A percentile compares a stretch with the other conserved stretches of the same genome.
Evolutionary conservation across 805 yeast genomes (phyloP).

Genomic region (Pichia cephalocereana): DNA sequence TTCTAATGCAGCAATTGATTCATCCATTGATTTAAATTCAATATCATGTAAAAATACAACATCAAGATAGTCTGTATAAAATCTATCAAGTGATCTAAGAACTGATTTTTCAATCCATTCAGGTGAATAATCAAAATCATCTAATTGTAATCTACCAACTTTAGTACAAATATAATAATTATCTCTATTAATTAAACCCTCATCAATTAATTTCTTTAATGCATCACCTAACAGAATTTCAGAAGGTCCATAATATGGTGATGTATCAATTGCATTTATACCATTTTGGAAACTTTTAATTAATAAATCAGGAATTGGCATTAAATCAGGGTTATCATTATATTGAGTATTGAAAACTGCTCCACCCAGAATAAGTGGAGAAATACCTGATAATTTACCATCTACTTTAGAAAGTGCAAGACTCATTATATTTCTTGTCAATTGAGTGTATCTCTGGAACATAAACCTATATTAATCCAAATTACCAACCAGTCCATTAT

Average conservation of each 20-base stretch:
- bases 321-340: conserved; percentile 51
- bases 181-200: conserved; percentile 43
- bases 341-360: conserved; percentile 82
- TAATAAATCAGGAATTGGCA: conserved; percentile 53
- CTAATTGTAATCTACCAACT: conserved; percentile 65
- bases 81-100: conserved; percentile 53
- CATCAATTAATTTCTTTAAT: conserved; percentile 28
- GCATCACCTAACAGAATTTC: conserved; percentile 69
- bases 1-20: conserved; percentile 52
- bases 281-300: conserved; percentile 56
- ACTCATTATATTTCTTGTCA: conserved; percentile 9
- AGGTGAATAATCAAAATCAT: conserved; percentile 69
- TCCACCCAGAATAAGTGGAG: conserved; percentile 74
- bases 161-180: conserved; percentile 69
- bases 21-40: conserved; percentile 58
- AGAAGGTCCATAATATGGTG: conserved; percentile 90
- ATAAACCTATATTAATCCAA: no score
- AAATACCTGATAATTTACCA: conserved; percentile 22
- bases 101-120: conserved; percentile 54
- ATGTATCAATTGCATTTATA: conserved; percentile 73
- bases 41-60: conserved; percentile 83
- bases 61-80: conserved; percentile 64
- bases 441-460: no score
- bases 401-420: conserved; percentile 14
- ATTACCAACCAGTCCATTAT: no score